A percentile compares a stretch with the other conserved stretches of the same genome.
Conservation (phyloP, 1,284 basidiomycete genomes). For the Melampsora americana region DNA sequence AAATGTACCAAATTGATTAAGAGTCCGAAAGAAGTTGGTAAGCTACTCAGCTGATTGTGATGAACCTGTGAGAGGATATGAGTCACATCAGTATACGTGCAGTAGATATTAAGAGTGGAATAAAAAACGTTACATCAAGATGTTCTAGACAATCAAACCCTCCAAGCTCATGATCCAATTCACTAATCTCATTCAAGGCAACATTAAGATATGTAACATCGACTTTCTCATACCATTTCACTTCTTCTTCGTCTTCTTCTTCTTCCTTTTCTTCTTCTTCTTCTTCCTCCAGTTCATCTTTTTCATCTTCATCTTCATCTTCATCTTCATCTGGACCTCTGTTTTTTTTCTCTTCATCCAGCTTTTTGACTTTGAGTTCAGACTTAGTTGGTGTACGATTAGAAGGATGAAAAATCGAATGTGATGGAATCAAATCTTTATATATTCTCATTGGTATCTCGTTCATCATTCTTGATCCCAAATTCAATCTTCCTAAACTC, state of each 20-base stretch:
- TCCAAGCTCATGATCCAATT: conserved; percentile 26
- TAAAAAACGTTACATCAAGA: conserved; percentile 5
- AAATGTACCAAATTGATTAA: conserved; percentile 26
- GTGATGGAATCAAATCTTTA: conserved; percentile 15
- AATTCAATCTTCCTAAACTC: conserved; percentile 27
- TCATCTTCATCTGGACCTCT: too few species aligned
- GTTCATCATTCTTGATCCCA: conserved; percentile 29
- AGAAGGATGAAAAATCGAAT: conserved; percentile 41
- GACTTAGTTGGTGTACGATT: conserved; percentile 8
- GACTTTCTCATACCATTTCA: conserved; percentile 36
- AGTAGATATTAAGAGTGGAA: background rate
- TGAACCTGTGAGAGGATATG: background rate
- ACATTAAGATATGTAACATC: conserved; percentile 26
- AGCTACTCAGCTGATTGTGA: conserved; percentile 19
- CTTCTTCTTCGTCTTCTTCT: background rate
- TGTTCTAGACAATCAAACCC: conserved; percentile 31
- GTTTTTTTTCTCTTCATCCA: too few species aligned
- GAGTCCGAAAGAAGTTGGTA: conserved; percentile 28
- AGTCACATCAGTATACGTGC: background rate
- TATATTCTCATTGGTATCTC: conserved; percentile 28
- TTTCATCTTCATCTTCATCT: conserved; percentile 7
- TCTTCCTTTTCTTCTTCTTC: background rate
- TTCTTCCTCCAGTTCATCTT: too few species aligned
- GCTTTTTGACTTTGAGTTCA: background rate
- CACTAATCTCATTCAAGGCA: conserved; percentile 24